These are phyloP conservation scores for Spathaspora arborariae DNA, from an alignment of 805 yeast species.

Conservation along the genomic window DNA sequence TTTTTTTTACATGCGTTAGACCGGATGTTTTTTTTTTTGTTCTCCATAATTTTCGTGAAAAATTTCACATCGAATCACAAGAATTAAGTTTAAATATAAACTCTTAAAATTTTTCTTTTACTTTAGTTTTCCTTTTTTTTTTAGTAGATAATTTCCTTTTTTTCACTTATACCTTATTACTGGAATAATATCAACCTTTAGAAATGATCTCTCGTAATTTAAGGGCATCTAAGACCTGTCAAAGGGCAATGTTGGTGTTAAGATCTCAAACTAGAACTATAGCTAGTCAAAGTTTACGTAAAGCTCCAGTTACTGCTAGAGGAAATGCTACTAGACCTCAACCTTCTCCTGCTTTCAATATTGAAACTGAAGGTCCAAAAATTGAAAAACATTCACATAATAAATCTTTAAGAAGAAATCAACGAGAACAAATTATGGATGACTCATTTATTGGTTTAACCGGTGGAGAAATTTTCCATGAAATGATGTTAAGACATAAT, in stretches of 20 bases:
- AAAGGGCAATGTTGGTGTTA: background rate
- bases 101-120: background rate
- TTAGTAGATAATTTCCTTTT: background rate
- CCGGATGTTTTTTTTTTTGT: background rate
- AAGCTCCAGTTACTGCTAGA: conserved; percentile 26
- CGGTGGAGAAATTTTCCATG: conserved; percentile 99
- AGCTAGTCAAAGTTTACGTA: conserved; percentile 26
- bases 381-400: conserved; percentile 3
- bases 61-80: background rate
- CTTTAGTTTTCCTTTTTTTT: background rate
- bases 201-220: conserved; percentile 20
- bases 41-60: background rate
- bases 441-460: conserved; percentile 90
- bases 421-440: conserved; percentile 45
- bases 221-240: conserved; percentile 9
- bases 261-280: conserved; percentile 19
- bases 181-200: conserved; percentile 4
- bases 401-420: conserved; percentile 3
- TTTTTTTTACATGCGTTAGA: background rate
- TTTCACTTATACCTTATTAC: background rate
- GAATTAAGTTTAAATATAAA: background rate
- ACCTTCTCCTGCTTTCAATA: conserved; percentile 53
- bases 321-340: conserved; percentile 30
- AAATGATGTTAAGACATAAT: conserved; percentile 95
- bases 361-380: conserved; percentile 16